A percentile compares a stretch with the other conserved stretches of the same genome.
Evolutionary conservation across 768 basidiomycete species (phyloP).

Genomic region (Porphyrellus cyaneotinctus): DNA sequence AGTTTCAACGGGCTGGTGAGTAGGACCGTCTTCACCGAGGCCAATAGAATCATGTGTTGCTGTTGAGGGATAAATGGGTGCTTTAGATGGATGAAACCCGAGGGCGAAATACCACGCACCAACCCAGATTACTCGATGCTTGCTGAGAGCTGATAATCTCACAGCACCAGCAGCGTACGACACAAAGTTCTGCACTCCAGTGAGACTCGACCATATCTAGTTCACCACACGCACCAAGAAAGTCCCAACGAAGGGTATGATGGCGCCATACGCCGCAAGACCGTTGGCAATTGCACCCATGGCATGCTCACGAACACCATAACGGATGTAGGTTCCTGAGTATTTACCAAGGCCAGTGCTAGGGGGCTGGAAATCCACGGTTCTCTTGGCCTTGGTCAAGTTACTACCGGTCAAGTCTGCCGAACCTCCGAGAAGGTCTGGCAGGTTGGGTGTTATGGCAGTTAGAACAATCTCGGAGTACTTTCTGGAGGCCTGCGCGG

Average conservation of each 20-base stretch:
- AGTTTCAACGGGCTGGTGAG: conserved; percentile 93
- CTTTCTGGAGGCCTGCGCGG: conserved; percentile 89
- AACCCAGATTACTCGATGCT: conserved; percentile 91
- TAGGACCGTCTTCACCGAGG: conserved; percentile 91
- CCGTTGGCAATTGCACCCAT: conserved; percentile 98
- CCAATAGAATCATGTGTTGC: conserved; percentile 96
- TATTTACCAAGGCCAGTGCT: conserved; percentile 81
- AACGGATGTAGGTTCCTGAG: conserved; percentile 87
- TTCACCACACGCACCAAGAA: conserved; percentile 63
- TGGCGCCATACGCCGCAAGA: conserved; percentile 82
- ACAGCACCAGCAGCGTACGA: conserved; percentile 93
- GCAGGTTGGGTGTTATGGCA: conserved; percentile 66
- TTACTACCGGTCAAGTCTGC: conserved; percentile 93
- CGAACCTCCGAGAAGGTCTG: conserved; percentile 85
- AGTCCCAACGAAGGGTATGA: conserved; percentile 88
- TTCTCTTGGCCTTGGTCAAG: conserved; percentile 79
- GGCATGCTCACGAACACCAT: conserved; percentile 95
- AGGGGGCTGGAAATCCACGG: conserved; percentile 90
- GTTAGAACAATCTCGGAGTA: conserved; percentile 87
- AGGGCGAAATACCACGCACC: conserved; percentile 43
- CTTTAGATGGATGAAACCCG: neutral
- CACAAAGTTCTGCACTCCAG: conserved; percentile 69
- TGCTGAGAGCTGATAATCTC: conserved; percentile 82
- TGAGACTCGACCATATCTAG: conserved; percentile 9
- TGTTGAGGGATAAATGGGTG: conserved; percentile 21